Evolutionary conservation across 352 stramenopile species (phyloP), one percentile per base, ranked within the genome.

Genomic region (Phytopythium helicoides): DNA sequence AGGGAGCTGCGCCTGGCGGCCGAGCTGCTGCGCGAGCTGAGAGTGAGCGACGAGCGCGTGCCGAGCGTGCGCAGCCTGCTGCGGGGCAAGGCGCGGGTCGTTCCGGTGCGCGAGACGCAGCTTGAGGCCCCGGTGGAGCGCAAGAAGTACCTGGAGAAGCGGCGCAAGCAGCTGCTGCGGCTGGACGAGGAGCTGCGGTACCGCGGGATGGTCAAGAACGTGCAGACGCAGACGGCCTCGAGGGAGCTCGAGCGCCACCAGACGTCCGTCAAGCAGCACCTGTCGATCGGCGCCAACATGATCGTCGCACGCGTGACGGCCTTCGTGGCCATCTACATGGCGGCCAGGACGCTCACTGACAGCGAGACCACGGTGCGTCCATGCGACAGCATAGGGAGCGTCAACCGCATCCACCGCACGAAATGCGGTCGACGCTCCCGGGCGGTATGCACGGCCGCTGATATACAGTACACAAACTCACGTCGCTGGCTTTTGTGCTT

Each of bases 271-370:
- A 72, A 75, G 25, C 80, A 92, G 58, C 82, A 95, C 54, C 52
- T 95, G 28, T 93, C 85, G 0, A 83, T 93, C 46, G 85, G 82
- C 19, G 76, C 81, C 31, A 95, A 95, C 58, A 93, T 95, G 85
- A 68, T 95, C 31, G 81, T 84, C 25, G 84, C 81, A 22, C 76
- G 81, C n/a, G 46, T 92, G 26, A 89, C 82, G 28, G 82, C 82
- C 19, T 95, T 93, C 40, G 68, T 90, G 26, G 82, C 85, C 19
- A 60, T 86, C 25, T 95, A 95, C 62, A 88, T 93, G 57, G 60
- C 81, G 22, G 80, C 77, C 1, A 68, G 66, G 12, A 76, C 66
- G 28, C 50, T 95, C 52, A 89, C 81, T 3, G 63, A 87, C 35
- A 87, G 75, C 49, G 79, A 95, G 56, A 95, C 85, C 22, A 81